Percentiles rank a stretch among this genome's conserved stretches.
Evolutionary conservation across 164 flowering plant species (phyloP).

Genomic region (Vitis rotundifolia): DNA sequence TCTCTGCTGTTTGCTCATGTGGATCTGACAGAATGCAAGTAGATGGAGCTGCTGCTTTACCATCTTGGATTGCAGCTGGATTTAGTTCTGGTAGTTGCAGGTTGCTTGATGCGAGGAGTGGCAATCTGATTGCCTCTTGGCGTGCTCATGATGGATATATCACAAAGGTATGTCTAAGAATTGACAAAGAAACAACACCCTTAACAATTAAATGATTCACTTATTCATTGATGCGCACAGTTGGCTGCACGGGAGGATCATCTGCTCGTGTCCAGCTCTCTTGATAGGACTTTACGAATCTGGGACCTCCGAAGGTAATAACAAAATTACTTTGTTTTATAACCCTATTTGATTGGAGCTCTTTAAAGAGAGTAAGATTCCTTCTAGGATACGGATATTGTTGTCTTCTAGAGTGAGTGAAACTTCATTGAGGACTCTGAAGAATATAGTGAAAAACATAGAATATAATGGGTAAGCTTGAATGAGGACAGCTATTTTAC

Average conservation of each 20-base stretch:
- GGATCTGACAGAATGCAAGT: constrained; percentile 54
- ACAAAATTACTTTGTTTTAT: background rate
- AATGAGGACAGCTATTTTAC: too few species aligned
- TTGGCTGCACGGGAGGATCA: constrained; percentile 86
- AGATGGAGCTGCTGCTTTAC: constrained; percentile 35
- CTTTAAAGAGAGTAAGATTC: too few species aligned
- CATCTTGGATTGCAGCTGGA: constrained; percentile 88
- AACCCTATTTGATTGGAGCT: too few species aligned
- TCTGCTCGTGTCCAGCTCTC: constrained; percentile 92
- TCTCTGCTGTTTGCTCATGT: constrained; percentile 83
- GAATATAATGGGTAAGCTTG: too few species aligned
- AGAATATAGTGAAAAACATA: too few species aligned
- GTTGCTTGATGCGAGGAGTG: constrained; percentile 84
- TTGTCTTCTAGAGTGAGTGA: too few species aligned
- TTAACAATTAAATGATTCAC: constrained; percentile 1
- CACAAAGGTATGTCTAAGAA: constrained; percentile 59
- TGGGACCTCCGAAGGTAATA: constrained; percentile 95
- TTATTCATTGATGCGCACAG: constrained; percentile 43
- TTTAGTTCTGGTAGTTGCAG: constrained; percentile 79
- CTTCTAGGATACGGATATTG: too few species aligned
- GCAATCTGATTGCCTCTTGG: constrained; percentile 76
- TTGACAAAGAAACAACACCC: background rate
- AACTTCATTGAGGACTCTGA: too few species aligned
- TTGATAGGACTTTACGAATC: constrained; percentile 75
- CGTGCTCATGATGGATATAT: constrained; percentile 94